Base-by-base conservation (phyloP, 169 alveolate species). In the Ichthyophthirius multifiliis region DNA sequence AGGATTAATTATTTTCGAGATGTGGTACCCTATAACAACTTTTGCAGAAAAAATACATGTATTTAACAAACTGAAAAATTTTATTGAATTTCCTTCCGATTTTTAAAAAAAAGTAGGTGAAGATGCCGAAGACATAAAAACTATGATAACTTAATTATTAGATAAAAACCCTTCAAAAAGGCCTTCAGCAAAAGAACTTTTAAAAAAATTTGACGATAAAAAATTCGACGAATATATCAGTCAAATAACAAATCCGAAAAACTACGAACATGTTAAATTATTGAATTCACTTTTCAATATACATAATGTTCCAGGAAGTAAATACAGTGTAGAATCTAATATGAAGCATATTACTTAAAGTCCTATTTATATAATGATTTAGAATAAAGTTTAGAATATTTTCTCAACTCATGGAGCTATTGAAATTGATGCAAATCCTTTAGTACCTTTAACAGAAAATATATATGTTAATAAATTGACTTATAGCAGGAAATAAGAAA, bases 1-100 rank as follows among this genome's bases (percentile, higher is more conserved):
- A 76, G 91, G 91, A 4, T 71, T 85, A 5, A 85, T 85, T n/a
- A 85, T 85, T 16, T 85, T 80, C 62, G 91, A 85, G 76, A 85
- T 85, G 91, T 81, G 83, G 80, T 85, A 85, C 62, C 67, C 80
- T 64, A 71, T 85, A 43, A 55, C 71, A 23, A 64, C 85, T 12
- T 80, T 80, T 39, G 75, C 75, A 85, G 91, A 85, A 76, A 85
- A 85, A 75, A 76, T 75, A 45, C 32, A 43, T n/a, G 65, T 23
- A 10, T 75, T 85, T 6, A 85, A 80, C 16, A 32, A 41, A 55
- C 75, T 81, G 43, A 85, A 82, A 74, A 74, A 75, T 5, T 64
- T 81, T 15, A 63, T 63, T 55, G 30, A n/a, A 32, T 80, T 47
- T 65, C 91, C 91, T 20, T 18, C 34, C 2, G 91, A 85, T 81